Percentiles rank a stretch among this genome's conserved stretches.
Conservation (phyloP, 257 asterid genomes). For the Ehretia macrophylla region DNA sequence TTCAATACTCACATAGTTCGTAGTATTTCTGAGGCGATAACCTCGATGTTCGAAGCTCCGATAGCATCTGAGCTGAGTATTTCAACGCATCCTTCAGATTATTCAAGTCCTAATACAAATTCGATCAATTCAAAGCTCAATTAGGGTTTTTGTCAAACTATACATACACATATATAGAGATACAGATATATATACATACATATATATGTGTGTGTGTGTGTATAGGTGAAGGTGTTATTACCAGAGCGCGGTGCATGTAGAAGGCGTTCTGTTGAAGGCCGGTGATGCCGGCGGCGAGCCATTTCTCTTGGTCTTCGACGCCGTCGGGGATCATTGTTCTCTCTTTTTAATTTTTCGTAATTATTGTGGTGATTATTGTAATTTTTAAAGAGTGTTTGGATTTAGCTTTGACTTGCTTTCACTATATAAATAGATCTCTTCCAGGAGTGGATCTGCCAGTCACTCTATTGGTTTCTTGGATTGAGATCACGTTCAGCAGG, state of each 20-base stretch:
- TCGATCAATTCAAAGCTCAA: conserved; percentile 13
- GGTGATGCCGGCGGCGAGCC: conserved; percentile 93
- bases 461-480: too few relatives aligned
- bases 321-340: conserved; percentile 58
- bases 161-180: not conserved
- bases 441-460: not conserved
- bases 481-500: not conserved
- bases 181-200: not conserved
- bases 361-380: not conserved
- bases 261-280: conserved; percentile 98
- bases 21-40: conserved; percentile 98
- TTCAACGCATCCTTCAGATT: conserved; percentile 94
- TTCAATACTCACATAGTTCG: conserved; percentile 73
- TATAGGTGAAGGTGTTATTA: conserved; percentile 19
- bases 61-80: conserved; percentile 97
- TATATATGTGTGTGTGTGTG: not conserved
- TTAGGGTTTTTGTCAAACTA: conserved; percentile 31
- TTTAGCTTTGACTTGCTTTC: not conserved
- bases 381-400: not conserved
- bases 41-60: conserved; percentile 97
- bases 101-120: conserved; percentile 64
- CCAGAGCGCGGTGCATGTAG: conserved; percentile 98
- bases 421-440: not conserved
- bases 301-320: conserved; percentile 91
- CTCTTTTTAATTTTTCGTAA: too few relatives aligned